Evolutionary conservation across 305 asterid genomes (phyloP).

Genomic region (Fraxinus platypoda): DNA sequence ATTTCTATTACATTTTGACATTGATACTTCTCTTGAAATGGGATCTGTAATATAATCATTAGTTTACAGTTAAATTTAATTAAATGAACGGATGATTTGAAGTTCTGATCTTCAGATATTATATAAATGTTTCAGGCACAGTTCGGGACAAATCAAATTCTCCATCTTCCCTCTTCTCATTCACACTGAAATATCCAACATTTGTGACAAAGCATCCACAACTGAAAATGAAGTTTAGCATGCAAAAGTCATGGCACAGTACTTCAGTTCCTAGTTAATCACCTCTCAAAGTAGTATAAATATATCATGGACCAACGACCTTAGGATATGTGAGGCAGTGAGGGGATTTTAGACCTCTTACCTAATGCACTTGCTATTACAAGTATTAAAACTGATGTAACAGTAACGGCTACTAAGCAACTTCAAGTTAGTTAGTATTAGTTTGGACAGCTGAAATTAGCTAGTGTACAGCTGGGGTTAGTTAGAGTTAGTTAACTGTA

Average conservation of each 20-base stretch:
- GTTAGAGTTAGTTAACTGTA: neutral
- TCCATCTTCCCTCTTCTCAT: neutral
- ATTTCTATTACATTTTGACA: neutral
- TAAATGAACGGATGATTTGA: neutral
- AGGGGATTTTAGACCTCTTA: neutral
- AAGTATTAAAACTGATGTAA: neutral
- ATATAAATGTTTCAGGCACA: neutral
- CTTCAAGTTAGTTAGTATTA: neutral
- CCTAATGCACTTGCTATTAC: neutral
- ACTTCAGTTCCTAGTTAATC: neutral
- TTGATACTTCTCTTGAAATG: neutral
- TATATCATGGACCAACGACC: neutral
- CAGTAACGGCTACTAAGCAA: neutral
- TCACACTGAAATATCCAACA: neutral
- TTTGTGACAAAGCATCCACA: neutral
- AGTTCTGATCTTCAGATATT: neutral
- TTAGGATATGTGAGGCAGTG: neutral
- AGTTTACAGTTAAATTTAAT: neutral
- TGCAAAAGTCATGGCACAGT: neutral
- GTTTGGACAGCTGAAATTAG: neutral
- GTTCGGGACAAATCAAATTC: neutral
- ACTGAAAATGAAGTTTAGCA: neutral
- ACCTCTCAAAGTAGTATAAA: neutral
- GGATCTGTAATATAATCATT: neutral
- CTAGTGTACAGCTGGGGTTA: neutral